Evolutionary conservation across 805 yeast genomes (phyloP).

Genomic region (Kodamaea neixiangensis): DNA sequence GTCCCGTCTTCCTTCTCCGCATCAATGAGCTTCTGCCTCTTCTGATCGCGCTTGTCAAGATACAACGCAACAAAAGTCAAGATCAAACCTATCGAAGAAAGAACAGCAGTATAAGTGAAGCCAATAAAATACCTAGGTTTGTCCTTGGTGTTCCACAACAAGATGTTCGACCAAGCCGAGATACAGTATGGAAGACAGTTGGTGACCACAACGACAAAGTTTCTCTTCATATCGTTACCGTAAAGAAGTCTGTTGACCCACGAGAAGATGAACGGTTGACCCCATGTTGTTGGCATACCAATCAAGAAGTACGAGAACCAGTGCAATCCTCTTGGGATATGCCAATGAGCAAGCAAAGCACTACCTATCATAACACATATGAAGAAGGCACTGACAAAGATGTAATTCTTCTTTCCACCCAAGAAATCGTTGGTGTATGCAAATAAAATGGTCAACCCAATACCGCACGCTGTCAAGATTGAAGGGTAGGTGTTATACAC

Average conservation of each 20-base stretch:
- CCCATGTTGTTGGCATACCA: conserved; percentile 51
- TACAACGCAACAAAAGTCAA: conserved; percentile 29
- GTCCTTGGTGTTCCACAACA: conserved; percentile 40
- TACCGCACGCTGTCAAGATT: conserved; percentile 32
- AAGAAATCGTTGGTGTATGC: conserved; percentile 35
- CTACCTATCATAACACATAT: conserved; percentile 42
- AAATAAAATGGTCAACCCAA: conserved; percentile 34
- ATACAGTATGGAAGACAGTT: conserved; percentile 43
- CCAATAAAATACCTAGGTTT: conserved; percentile 36
- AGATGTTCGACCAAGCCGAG: conserved; percentile 40
- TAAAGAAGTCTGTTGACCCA: conserved; percentile 55
- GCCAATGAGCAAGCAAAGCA: conserved; percentile 48
- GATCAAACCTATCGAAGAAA: conserved; percentile 31
- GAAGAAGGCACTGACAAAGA: conserved; percentile 40
- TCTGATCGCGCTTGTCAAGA: conserved; percentile 26
- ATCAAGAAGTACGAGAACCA: conserved; percentile 52
- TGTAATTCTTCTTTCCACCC: conserved; percentile 37
- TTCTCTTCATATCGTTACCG: conserved; percentile 44
- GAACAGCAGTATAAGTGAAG: conserved; percentile 30
- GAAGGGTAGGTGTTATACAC: conserved; percentile 38
- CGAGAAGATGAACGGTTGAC: conserved; percentile 56
- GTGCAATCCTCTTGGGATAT: conserved; percentile 49
- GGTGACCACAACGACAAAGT: conserved; percentile 39
- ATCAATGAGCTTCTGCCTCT: not conserved
- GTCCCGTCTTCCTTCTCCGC: not conserved